Base-by-base conservation (phyloP, 441 rosid species). In the Erodium trifolium region DNA sequence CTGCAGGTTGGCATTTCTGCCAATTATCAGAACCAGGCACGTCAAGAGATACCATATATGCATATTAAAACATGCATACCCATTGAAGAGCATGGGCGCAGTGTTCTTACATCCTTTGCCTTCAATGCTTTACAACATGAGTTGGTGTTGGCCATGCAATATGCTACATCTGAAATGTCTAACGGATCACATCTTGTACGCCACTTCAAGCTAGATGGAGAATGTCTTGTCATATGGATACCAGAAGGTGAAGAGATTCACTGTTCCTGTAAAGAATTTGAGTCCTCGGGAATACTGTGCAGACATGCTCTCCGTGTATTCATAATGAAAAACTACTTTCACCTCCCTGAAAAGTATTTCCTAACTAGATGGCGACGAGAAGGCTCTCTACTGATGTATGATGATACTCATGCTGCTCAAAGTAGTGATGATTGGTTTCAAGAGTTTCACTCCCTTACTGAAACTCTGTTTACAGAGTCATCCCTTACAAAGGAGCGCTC, bases 241-340 rank as follows among this genome's bases (percentile, higher is more conserved):
- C 81, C 87, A 14, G 90, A 87, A 70, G 90, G 84, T 27, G 97
- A 89, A 72, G 91, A 89, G 70, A 81, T 93, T 55, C 92, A 86
- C 67, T 93, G 98, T 78, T 86, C 98, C 0, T 93, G 97, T 75
- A 91, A 93, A 86, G 97, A 87, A 78, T 91, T 93, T 74, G 93
- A 89, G 74, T 89, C 82, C 69, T 85, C 97, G 0, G 96, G 96
- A 71, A 81, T 88, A 67, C 70, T 93, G 59, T 91, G 97, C 74
- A 76, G 98, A 77, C 98, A 93, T 65, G 76, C 87, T 62, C 85
- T 93, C 59, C 84, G 96, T 16, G 88, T 88, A 3, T 77, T 93
- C 55, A 14, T 73, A 0, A 71, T 83, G 74, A 93, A 89, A 78
- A 91, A 93, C 76, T 91, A 79, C 76, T 93, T 90, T 73, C 84